Evolutionary conservation across 2,329 filamentous ascomycete species (phyloP), one percentile per base, ranked within the genome.

Genomic region (Coleophoma crateriformis): DNA sequence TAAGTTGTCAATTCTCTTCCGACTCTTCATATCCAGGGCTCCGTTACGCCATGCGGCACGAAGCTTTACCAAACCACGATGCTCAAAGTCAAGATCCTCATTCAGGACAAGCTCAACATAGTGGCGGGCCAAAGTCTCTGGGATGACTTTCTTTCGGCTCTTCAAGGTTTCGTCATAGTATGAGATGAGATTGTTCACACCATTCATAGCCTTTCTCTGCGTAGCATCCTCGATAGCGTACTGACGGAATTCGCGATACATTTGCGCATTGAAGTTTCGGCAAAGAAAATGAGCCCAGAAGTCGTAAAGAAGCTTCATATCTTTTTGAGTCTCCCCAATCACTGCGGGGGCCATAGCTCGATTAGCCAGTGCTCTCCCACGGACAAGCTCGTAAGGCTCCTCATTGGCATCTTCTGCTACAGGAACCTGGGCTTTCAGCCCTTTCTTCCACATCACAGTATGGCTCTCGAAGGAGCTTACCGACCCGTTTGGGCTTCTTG

Each of bases 211-310:
- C 60, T 70, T 68, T 60, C 72, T 72, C 54, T 75, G 66, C 50
- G 68, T 65, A 49, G 76, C 72, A 67, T 90, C 87, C 62, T 84
- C 80, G 53, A 84, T 69, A 49, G 87, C 86, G 64, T 79, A 75
- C 60, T 73, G 71, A 55, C 81, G 80, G 70, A 90, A 90, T 65
- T 90, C 86, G 63, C 80, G 73, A 70, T 90, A 90, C 81, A 91
- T 87, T 63, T 73, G 74, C 51, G 76, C 73, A 66, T 90, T 87
- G 76, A 90, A 90, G 68, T 87, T 84, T 60, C 81, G 76, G 54
- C 82, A 77, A 55, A 90, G 74, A 63, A 87, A 88, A 64, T 85
- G 79, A 17, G 82, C 81, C 85, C 86, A 90, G 70, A 88, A 88
- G 55, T 82, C 77, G 70, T 89, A 90, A 32, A 88, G 76, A 51